Percentiles rank a stretch among this genome's conserved stretches.
phyloP scores from a whole-genome alignment of 257 asterid genomes.

The Plantago major region DNA sequence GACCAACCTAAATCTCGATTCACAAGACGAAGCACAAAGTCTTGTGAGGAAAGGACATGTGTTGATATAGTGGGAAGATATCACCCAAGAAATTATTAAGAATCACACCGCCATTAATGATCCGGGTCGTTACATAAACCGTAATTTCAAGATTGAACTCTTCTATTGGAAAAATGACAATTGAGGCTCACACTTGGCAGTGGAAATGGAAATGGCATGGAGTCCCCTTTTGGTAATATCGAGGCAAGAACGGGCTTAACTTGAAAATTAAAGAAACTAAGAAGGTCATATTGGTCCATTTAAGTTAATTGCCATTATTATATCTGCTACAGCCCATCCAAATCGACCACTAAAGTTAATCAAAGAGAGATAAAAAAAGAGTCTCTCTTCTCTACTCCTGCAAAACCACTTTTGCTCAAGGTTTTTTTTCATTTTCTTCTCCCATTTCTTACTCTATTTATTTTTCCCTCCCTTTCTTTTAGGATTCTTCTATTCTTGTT shows the following conservation, averaged over 20 bases:
- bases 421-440: slow-evolving; percentile 3
- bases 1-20: no score
- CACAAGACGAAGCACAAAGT: no score
- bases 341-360: slow-evolving; percentile 40
- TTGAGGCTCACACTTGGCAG: not conserved
- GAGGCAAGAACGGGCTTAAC: slow-evolving; percentile 12
- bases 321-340: slow-evolving; percentile 28
- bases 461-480: slow-evolving; percentile 7
- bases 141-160: no score
- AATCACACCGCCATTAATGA: no score
- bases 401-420: slow-evolving; percentile 21
- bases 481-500: not conserved
- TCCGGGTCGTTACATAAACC: no score
- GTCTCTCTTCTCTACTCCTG: slow-evolving; percentile 38
- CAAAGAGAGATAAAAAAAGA: slow-evolving; percentile 21
- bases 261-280: slow-evolving; percentile 28
- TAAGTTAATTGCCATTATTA: slow-evolving; percentile 28
- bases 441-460: slow-evolving; percentile 4
- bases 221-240: slow-evolving; percentile 19
- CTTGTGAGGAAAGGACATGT: no score
- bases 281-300: slow-evolving; percentile 20
- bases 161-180: slow-evolving; percentile 15
- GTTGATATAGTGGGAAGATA: no score
- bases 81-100: no score
- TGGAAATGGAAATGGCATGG: not conserved